Conservation (phyloP, 768 basidiomycete genomes). For the Lentinula raphanica region DNA sequence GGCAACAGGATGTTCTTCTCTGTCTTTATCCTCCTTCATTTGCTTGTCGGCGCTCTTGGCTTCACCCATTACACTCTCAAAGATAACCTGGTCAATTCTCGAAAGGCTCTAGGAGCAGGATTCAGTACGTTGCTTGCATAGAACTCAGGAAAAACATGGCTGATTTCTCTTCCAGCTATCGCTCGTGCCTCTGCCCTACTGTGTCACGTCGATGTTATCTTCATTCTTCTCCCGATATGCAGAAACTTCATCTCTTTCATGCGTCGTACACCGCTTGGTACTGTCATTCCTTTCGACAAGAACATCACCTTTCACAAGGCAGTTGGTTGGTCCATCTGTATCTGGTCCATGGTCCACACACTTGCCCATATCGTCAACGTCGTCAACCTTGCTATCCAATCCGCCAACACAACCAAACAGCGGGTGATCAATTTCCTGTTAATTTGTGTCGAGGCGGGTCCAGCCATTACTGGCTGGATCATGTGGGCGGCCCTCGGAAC, state of each 20-base stretch:
- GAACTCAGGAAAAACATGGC: not conserved
- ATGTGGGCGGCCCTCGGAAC: constrained; percentile 69
- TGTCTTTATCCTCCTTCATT: constrained; percentile 76
- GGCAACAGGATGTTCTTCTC: constrained; percentile 73
- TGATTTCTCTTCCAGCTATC: constrained; percentile 50
- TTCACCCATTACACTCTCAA: constrained; percentile 72
- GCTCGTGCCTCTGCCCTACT: constrained; percentile 87
- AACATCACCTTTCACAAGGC: constrained; percentile 68
- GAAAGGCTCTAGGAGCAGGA: constrained; percentile 67
- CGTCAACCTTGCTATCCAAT: constrained; percentile 52
- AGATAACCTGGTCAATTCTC: constrained; percentile 68
- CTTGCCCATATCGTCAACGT: constrained; percentile 87
- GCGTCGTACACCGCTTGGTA: constrained; percentile 79
- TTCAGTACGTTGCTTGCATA: constrained; percentile 50
- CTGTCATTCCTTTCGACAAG: constrained; percentile 71
- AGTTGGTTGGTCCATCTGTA: constrained; percentile 72
- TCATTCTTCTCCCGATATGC: constrained; percentile 94
- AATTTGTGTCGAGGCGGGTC: constrained; percentile 80
- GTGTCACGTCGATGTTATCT: constrained; percentile 85
- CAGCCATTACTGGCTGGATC: constrained; percentile 82
- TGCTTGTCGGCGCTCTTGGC: constrained; percentile 73
- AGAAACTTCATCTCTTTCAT: constrained; percentile 90
- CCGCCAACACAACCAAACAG: constrained; percentile 48
- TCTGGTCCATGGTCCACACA: constrained; percentile 71
- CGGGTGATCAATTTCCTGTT: constrained; percentile 65